Conservation (phyloP, 164 flowering plant species). For the Tetrastigma voinierianum region DNA sequence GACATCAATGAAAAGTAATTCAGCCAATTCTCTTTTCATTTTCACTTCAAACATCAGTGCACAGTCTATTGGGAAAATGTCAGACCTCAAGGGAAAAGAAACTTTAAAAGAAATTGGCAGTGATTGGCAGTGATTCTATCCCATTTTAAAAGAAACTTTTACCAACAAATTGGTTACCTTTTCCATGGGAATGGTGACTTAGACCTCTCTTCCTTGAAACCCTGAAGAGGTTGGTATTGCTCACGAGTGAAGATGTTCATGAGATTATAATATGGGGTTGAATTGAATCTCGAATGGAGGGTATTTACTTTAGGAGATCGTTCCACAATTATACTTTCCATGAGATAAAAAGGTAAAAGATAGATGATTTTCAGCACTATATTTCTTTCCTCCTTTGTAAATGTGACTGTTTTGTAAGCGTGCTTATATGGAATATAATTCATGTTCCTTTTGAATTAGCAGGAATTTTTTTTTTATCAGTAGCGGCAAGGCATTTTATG, state of each 20-base stretch:
- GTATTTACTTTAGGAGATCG: not conserved
- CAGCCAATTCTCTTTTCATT: no score
- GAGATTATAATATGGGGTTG: no score
- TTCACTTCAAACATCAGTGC: constrained; percentile 72
- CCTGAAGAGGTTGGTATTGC: no score
- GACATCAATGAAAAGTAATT: no score
- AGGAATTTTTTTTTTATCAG: no score
- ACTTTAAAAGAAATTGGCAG: no score
- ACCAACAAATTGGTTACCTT: not conserved
- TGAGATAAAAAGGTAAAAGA: not conserved
- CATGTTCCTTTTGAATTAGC: not conserved
- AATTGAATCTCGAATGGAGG: no score
- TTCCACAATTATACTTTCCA: not conserved
- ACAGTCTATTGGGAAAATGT: constrained; percentile 58
- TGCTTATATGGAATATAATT: not conserved
- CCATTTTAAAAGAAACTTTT: not conserved
- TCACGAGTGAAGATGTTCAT: no score
- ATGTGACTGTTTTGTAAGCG: not conserved
- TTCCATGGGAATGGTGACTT: not conserved
- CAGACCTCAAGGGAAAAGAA: constrained; percentile 65
- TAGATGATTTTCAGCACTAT: not conserved
- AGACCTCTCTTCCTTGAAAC: no score
- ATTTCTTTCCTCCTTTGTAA: constrained; percentile 1
- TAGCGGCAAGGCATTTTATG: no score
- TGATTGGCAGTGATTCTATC: constrained; percentile 13